These are phyloP conservation scores for Fusarium annulatum DNA, from an alignment of 2,329 filamentous ascomycete species.

Conservation along the genomic window DNA sequence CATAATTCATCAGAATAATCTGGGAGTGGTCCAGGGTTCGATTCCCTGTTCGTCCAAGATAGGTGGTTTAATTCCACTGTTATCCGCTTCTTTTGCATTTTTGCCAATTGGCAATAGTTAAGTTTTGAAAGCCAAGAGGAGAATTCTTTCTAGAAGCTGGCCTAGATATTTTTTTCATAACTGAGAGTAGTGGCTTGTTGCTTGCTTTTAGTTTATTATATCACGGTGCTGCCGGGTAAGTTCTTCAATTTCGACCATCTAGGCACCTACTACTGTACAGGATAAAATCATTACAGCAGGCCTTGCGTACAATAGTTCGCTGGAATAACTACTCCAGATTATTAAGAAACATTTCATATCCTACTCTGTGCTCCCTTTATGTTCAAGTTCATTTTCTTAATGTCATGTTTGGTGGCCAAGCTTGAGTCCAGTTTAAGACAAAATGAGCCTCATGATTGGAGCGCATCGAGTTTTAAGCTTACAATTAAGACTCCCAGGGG, in stretches of 20 bases:
- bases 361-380: rapidly evolving
- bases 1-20: background rate
- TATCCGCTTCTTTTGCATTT: slow-evolving; percentile 10
- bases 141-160: rapidly evolving
- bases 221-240: background rate
- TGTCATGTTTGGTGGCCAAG: rapidly evolving
- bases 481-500: background rate
- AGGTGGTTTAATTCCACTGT: slow-evolving; percentile 8
- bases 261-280: too few species aligned
- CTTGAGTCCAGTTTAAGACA: rapidly evolving
- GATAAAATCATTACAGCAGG: background rate
- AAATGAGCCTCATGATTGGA: background rate
- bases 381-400: rapidly evolving
- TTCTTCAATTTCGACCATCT: rapidly evolving
- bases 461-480: slow-evolving; percentile 1
- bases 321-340: rapidly evolving
- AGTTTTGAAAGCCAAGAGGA: rapidly evolving
- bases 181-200: too few species aligned
- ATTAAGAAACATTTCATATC: rapidly evolving
- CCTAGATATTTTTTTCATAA: rapidly evolving
- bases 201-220: rapidly evolving
- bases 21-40: slow-evolving; percentile 32
- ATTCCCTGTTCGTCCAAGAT: slow-evolving; percentile 26
- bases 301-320: rapidly evolving
- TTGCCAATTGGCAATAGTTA: rapidly evolving